Evolutionary conservation across 2,329 filamentous ascomycete genomes (phyloP).

Genomic region (Penicillium sp.): DNA sequence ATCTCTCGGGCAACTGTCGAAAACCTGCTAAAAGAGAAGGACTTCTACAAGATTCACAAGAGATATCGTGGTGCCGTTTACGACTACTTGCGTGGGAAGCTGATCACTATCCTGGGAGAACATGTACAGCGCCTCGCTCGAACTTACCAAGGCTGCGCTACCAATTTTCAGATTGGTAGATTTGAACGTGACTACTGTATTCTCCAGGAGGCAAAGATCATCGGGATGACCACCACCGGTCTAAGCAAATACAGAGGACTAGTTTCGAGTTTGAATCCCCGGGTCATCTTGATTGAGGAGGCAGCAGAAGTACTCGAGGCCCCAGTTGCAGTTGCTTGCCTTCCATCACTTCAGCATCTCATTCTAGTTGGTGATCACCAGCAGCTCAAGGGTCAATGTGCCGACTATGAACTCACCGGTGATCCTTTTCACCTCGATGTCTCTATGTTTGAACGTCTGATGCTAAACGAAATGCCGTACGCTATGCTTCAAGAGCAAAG

Average conservation of each 20-base stretch:
- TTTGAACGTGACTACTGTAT: constrained; percentile 62
- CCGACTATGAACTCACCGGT: constrained; percentile 58
- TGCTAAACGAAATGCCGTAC: constrained; percentile 64
- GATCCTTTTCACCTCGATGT: constrained; percentile 67
- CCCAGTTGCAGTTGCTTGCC: constrained; percentile 59
- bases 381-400: constrained; percentile 69
- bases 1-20: constrained; percentile 38
- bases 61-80: constrained; percentile 65
- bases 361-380: constrained; percentile 77
- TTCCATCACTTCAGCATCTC: constrained; percentile 63
- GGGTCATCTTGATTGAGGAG: constrained; percentile 73
- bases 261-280: constrained; percentile 64
- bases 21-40: constrained; percentile 38
- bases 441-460: constrained; percentile 76
- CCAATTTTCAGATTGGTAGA: constrained; percentile 56
- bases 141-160: constrained; percentile 52
- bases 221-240: constrained; percentile 75
- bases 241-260: constrained; percentile 75
- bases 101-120: constrained; percentile 51
- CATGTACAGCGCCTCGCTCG: constrained; percentile 53
- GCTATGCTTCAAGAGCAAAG: constrained; percentile 68
- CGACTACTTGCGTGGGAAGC: constrained; percentile 58
- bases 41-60: constrained; percentile 62
- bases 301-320: constrained; percentile 69
- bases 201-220: constrained; percentile 59